Percentiles rank a stretch among this genome's conserved stretches.
Conservation (phyloP, 2,329 filamentous ascomycete species). For the Trichoderma arundinaceum region DNA sequence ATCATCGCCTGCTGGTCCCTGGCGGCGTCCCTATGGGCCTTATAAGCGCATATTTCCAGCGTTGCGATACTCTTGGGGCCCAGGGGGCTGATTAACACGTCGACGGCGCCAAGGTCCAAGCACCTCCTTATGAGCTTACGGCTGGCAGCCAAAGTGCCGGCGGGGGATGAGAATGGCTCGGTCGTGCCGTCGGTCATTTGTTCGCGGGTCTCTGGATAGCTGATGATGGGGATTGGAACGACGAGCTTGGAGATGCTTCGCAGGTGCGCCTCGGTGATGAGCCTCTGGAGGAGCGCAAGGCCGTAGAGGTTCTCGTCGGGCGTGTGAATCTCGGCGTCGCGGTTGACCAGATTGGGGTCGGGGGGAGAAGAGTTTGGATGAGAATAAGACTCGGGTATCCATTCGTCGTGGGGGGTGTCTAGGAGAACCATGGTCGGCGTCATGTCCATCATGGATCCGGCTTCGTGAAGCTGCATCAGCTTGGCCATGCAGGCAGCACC, state of each 20-base stretch:
- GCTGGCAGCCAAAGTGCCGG: slow-evolving; percentile 41
- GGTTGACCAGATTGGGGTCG: slow-evolving; percentile 46
- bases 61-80: slow-evolving; percentile 74
- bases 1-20: slow-evolving; percentile 75
- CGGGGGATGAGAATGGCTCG: slow-evolving; percentile 43
- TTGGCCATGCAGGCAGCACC: slow-evolving; percentile 60
- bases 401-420: slow-evolving; percentile 60
- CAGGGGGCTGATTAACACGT: slow-evolving; percentile 83
- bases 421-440: slow-evolving; percentile 64
- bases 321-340: slow-evolving; percentile 49
- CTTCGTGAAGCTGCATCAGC: slow-evolving; percentile 59
- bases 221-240: slow-evolving; percentile 61
- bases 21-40: slow-evolving; percentile 75
- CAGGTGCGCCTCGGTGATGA: slow-evolving; percentile 63
- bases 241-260: slow-evolving; percentile 62
- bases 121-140: slow-evolving; percentile 67
- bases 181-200: slow-evolving; percentile 48
- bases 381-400: slow-evolving; percentile 44
- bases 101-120: slow-evolving; percentile 83
- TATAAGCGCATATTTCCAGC: slow-evolving; percentile 82
- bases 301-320: slow-evolving; percentile 60
- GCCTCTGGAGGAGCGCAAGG: slow-evolving; percentile 59
- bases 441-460: slow-evolving; percentile 54
- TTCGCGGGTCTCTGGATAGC: slow-evolving; percentile 39
- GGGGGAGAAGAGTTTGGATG: slow-evolving; percentile 53